These are phyloP conservation scores for Rhododendron vialii DNA, from an alignment of 148 eudicot genomes.

Conservation along the genomic window DNA sequence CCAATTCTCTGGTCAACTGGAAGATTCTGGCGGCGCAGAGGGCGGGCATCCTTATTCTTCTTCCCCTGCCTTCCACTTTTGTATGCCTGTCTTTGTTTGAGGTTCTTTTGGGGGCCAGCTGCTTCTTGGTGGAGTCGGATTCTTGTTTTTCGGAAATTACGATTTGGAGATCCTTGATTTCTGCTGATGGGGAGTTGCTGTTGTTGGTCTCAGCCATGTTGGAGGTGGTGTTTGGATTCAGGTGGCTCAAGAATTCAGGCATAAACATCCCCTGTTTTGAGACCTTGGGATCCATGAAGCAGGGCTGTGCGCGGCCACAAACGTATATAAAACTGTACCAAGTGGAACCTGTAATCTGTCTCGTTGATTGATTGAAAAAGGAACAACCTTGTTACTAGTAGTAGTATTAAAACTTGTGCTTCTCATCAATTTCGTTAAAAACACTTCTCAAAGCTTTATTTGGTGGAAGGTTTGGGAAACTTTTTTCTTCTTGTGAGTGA, in stretches of 20 bases:
- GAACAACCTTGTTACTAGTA: not conserved
- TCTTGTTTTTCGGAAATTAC: constrained; percentile 31
- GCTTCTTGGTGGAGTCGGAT: constrained; percentile 19
- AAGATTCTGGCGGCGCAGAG: constrained; percentile 75
- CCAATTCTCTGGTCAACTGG: constrained; percentile 67
- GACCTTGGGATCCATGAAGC: not conserved
- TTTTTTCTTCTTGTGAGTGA: not conserved
- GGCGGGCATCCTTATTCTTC: constrained; percentile 78
- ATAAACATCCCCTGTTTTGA: constrained; percentile 9
- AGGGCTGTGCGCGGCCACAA: not conserved
- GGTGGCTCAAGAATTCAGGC: constrained; percentile 32
- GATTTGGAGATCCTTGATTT: constrained; percentile 44
- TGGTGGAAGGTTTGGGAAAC: not conserved
- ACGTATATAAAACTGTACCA: not conserved
- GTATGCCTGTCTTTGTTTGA: constrained; percentile 74
- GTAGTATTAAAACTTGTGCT: not conserved
- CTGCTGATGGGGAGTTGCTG: constrained; percentile 22
- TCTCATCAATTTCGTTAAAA: not conserved
- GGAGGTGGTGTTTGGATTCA: constrained; percentile 8
- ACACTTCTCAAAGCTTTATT: not conserved
- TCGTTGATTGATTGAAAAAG: constrained; percentile 17
- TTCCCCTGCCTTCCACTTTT: constrained; percentile 71
- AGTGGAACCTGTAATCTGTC: not conserved
- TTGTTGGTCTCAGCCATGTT: not conserved
- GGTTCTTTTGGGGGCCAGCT: constrained; percentile 49